Evolutionary conservation across 371 early-diverging fungal species (phyloP), one percentile per base, ranked within the genome.

Genomic region (Mucor lusitanicus): DNA sequence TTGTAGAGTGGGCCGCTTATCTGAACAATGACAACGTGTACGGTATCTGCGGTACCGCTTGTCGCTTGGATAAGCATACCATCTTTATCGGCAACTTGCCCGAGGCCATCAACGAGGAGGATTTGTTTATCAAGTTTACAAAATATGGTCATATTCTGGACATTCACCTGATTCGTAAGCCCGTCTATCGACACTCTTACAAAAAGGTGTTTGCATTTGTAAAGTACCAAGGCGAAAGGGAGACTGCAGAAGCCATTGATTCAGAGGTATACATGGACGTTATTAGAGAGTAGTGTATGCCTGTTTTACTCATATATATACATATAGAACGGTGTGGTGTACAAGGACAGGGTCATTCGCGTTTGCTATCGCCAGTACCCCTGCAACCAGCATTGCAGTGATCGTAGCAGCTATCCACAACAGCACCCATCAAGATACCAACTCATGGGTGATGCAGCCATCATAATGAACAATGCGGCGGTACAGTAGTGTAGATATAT

Each of bases 41-140:
- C 56, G 60, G 54, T 0, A 19, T 53, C 27, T 55, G 56, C 11
- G 44, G 56, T 23, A 44, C 17, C 9, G 4, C 7, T 19, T 56
- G 58, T 37, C 42, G 42, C 13, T 57, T 87, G 35, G 93, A 93
- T 54, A 80, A 75, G 23, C 61, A 63, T 4, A 79, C 86, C 21
- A 72, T 95, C 27, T 93, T 90, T 77, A 79, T 94, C 5, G 94
- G 93, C 2, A 88, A 92, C 57, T 77, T 95, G 17, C 84, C 84
- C 59, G 84, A 82, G 17, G 42, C 57, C 6, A 59, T 85, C 2
- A 90, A 86, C 6, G 74, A 85, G 42, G 72, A 74, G 3, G 62
- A 73, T 3, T 64, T 94, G 17, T 64, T 68, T 0, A 76, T 84
- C 1, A 69, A 78, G 17, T 93, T 93, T 75, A 69, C 69, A 4